A percentile compares a stretch with the other conserved stretches of the same genome.
Conservation (phyloP, 371 early-diverging fungal species). For the Polyrhizophydium stewartii region DNA sequence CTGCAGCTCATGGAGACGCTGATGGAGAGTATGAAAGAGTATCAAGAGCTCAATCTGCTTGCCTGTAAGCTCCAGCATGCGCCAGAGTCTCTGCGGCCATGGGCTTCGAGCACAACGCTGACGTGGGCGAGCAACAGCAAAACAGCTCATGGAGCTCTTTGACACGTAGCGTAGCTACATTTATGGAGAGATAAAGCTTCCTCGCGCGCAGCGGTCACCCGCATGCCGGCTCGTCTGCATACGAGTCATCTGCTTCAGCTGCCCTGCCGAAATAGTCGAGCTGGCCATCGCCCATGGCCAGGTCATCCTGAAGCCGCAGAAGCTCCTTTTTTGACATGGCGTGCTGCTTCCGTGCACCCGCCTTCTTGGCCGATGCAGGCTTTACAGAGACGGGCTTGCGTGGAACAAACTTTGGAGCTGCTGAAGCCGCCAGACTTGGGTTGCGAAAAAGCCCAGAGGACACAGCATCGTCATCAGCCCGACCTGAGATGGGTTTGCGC, state of each 20-base stretch:
- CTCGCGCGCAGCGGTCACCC: slow-evolving; percentile 5
- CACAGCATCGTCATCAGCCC: too few relatives aligned
- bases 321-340: too few relatives aligned
- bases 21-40: neutral
- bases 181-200: too few relatives aligned
- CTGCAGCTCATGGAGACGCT: neutral
- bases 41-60: neutral
- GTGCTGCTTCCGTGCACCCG: neutral
- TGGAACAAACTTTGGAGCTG: too few relatives aligned
- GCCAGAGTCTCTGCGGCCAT: too few relatives aligned
- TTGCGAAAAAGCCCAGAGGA: too few relatives aligned
- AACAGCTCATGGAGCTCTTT: neutral
- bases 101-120: too few relatives aligned
- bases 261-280: neutral
- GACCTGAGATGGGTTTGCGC: neutral
- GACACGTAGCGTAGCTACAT: neutral
- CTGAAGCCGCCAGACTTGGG: too few relatives aligned
- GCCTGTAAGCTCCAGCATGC: too few relatives aligned
- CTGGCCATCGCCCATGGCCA: neutral
- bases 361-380: neutral
- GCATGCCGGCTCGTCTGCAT: slow-evolving; percentile 17
- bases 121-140: neutral
- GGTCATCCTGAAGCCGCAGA: neutral
- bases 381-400: neutral
- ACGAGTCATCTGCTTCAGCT: slow-evolving; percentile 9